phyloP scores from a whole-genome alignment of 106 monocot genomes.

The Dendrobium officinale region DNA sequence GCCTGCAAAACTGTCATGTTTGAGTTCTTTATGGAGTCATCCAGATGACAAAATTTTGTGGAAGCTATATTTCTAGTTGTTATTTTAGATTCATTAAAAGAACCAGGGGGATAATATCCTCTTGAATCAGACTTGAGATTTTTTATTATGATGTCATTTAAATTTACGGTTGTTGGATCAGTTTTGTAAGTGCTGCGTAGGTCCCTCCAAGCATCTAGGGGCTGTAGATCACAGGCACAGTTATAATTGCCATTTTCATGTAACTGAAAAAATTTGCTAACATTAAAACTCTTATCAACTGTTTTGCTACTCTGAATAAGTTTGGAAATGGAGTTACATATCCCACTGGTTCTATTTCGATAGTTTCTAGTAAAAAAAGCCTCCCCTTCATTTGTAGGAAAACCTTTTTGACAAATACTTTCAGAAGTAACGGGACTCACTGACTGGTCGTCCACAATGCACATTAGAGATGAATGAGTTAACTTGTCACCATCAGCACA shows the following conservation, averaged over 20 bases:
- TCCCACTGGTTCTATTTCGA: not conserved
- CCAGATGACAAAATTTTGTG: slow-evolving; percentile 7
- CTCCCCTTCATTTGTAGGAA: not conserved
- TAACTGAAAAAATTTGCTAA: not conserved
- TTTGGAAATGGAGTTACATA: not conserved
- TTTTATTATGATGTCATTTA: too few species aligned
- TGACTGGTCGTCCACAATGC: not conserved
- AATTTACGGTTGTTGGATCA: not conserved
- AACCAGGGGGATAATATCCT: slow-evolving; percentile 1
- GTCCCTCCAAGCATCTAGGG: not conserved
- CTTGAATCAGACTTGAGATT: not conserved
- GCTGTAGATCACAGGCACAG: not conserved
- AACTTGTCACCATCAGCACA: slow-evolving; percentile 19
- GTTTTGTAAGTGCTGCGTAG: not conserved
- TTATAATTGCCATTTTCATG: slow-evolving; percentile 2
- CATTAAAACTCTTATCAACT: not conserved
- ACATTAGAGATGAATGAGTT: not conserved
- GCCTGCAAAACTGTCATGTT: slow-evolving; percentile 20
- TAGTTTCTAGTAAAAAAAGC: not conserved
- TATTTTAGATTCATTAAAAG: slow-evolving; percentile 7
- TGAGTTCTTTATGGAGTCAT: slow-evolving; percentile 17
- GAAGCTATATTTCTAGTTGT: slow-evolving; percentile 6
- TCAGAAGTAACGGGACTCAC: not conserved
- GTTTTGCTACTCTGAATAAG: not conserved
- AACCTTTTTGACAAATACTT: not conserved